These are phyloP conservation scores for Candida sanyaensis DNA, from an alignment of 1,139 yeast genomes.

Conservation along the genomic window DNA sequence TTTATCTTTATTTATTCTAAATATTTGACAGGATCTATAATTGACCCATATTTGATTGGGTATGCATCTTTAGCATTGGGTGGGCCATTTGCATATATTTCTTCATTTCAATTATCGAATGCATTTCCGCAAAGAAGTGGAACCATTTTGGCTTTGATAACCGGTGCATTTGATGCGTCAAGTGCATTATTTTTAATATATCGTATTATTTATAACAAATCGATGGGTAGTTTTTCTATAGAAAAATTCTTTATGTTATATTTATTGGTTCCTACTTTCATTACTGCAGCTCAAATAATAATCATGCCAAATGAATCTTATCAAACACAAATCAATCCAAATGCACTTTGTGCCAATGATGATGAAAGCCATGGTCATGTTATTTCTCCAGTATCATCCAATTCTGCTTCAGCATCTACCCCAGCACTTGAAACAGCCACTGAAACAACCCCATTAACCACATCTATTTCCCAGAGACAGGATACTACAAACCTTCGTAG, in stretches of 20 bases:
- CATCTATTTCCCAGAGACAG: not conserved
- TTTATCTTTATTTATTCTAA: slow-evolving; percentile 38
- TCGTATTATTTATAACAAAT: slow-evolving; percentile 29
- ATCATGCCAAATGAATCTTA: slow-evolving; percentile 45
- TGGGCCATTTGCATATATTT: slow-evolving; percentile 48
- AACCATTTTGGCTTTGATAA: slow-evolving; percentile 42
- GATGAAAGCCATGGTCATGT: slow-evolving; percentile 11
- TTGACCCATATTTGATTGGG: slow-evolving; percentile 45
- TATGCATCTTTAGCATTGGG: slow-evolving; percentile 46
- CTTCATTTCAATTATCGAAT: slow-evolving; percentile 48
- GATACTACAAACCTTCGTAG: slow-evolving; percentile 23
- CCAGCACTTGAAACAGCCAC: slow-evolving; percentile 12
- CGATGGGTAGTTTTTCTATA: slow-evolving; percentile 31
- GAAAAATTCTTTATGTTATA: slow-evolving; percentile 36
- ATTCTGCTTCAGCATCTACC: slow-evolving; percentile 15
- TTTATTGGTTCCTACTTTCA: slow-evolving; percentile 42
- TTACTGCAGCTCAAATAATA: slow-evolving; percentile 38
- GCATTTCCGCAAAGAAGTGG: slow-evolving; percentile 45
- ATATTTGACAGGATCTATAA: slow-evolving; percentile 11
- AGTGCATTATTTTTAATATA: slow-evolving; percentile 47
- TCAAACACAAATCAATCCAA: slow-evolving; percentile 31
- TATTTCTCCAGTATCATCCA: slow-evolving; percentile 1
- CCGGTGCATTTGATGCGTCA: slow-evolving; percentile 51
- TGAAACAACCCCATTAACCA: not conserved
- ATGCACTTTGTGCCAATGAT: slow-evolving; percentile 30